Evolutionary conservation across 2,329 filamentous ascomycete genomes (phyloP).

Genomic region (Bisporella sp.): DNA sequence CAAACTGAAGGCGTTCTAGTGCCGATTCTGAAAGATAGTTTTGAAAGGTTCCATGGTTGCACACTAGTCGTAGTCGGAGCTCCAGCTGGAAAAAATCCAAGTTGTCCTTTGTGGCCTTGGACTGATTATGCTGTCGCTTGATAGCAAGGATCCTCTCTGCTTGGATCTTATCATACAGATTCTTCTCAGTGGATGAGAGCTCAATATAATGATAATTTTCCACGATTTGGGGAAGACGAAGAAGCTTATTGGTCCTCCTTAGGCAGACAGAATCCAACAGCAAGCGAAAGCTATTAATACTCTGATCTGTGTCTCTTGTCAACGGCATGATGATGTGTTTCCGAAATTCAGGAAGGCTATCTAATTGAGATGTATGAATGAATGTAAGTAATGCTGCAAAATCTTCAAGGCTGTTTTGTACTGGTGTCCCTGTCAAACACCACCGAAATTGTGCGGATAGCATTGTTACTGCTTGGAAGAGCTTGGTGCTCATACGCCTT

Average conservation of each 20-base stretch:
- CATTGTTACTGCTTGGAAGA: slow-evolving; percentile 35
- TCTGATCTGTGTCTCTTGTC: slow-evolving; percentile 17
- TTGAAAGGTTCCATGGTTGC: slow-evolving; percentile 15
- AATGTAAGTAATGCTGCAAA: slow-evolving; percentile 25
- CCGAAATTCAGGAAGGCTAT: slow-evolving; percentile 8
- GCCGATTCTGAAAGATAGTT: not conserved
- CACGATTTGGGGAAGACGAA: slow-evolving; percentile 29
- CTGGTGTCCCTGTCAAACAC: slow-evolving; percentile 21
- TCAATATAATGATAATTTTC: slow-evolving; percentile 21
- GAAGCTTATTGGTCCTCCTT: slow-evolving; percentile 34
- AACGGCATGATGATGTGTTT: slow-evolving; percentile 17
- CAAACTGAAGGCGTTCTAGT: not conserved
- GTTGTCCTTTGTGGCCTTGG: slow-evolving; percentile 1
- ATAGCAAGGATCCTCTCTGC: not conserved
- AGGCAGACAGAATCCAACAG: slow-evolving; percentile 35
- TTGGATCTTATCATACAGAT: slow-evolving; percentile 1
- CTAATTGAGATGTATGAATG: slow-evolving; percentile 6
- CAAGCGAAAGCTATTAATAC: slow-evolving; percentile 24
- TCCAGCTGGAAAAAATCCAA: slow-evolving; percentile 10
- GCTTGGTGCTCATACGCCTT: slow-evolving; percentile 37
- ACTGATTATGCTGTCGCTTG: not conserved
- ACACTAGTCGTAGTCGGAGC: slow-evolving; percentile 10
- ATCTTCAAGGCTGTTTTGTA: slow-evolving; percentile 28
- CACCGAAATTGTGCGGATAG: slow-evolving; percentile 35
- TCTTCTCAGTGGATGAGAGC: slow-evolving; percentile 26